These are phyloP conservation scores for Carpinus fangiana DNA, from an alignment of 306 rosid genomes.

Conservation along the genomic window DNA sequence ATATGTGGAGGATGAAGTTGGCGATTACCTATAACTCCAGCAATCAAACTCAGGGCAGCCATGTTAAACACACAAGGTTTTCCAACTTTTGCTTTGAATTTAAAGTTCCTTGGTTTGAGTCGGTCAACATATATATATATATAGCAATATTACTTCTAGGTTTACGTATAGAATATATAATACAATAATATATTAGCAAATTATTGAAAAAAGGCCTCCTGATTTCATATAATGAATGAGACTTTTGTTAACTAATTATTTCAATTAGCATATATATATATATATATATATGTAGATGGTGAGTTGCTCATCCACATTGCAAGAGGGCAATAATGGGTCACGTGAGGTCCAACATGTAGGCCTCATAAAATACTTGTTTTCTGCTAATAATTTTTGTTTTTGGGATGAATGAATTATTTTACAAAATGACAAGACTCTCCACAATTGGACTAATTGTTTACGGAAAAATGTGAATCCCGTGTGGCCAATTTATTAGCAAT, in stretches of 20 bases:
- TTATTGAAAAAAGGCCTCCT: background rate
- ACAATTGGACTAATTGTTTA: background rate
- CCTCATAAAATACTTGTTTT: too few species aligned
- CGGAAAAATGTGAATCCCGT: background rate
- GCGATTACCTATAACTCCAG: conserved; percentile 38
- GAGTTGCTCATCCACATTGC: background rate
- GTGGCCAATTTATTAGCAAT: background rate
- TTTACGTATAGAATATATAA: background rate
- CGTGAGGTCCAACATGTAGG: too few species aligned
- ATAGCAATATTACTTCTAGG: background rate
- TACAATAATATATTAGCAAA: background rate
- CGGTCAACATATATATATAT: background rate
- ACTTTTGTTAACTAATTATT: background rate
- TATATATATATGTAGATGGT: background rate
- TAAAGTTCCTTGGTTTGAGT: background rate
- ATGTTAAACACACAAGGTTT: background rate
- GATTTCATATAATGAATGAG: background rate
- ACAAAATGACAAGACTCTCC: background rate
- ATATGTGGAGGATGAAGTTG: background rate
- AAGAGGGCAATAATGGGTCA: background rate
- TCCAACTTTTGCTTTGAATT: background rate
- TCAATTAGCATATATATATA: background rate
- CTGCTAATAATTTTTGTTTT: too few species aligned
- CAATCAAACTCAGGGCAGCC: conserved; percentile 7
- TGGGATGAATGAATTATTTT: too few species aligned